These are phyloP conservation scores for Candida neerlandica DNA, from an alignment of 1,139 yeast species.

Conservation along the genomic window DNA sequence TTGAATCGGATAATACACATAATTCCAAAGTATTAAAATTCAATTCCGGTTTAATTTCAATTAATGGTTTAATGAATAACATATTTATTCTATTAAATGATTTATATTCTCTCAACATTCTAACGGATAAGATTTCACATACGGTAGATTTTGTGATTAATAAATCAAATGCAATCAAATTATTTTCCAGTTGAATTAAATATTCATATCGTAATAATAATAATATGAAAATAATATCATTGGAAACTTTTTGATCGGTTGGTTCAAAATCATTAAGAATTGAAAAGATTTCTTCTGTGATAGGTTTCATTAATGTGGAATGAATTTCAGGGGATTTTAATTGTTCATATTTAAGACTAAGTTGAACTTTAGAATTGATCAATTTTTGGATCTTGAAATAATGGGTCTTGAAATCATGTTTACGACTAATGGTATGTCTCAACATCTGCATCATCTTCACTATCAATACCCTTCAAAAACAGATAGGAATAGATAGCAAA, in stretches of 20 bases:
- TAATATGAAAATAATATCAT: slow-evolving; percentile 35
- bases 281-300: slow-evolving; percentile 34
- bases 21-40: slow-evolving; percentile 54
- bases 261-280: slow-evolving; percentile 7
- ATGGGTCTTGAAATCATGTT: slow-evolving; percentile 40
- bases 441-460: slow-evolving; percentile 1
- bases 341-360: slow-evolving; percentile 58
- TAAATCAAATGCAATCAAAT: slow-evolving; percentile 52
- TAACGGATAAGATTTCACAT: slow-evolving; percentile 57
- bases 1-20: slow-evolving; percentile 56
- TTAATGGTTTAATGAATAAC: slow-evolving; percentile 47
- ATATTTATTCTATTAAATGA: slow-evolving; percentile 47
- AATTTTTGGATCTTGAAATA: slow-evolving; percentile 42
- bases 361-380: slow-evolving; percentile 44
- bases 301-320: slow-evolving; percentile 52
- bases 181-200: slow-evolving; percentile 49
- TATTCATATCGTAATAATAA: slow-evolving; percentile 45
- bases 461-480: too few species aligned
- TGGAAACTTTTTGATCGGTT: slow-evolving; percentile 24
- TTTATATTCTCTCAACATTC: slow-evolving; percentile 53
- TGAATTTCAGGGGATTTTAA: slow-evolving; percentile 56
- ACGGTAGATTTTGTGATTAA: slow-evolving; percentile 54
- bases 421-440: slow-evolving; percentile 7
- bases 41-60: slow-evolving; percentile 15
- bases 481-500: not conserved